These are phyloP conservation scores for Pseudogymnoascus sp. DNA, from an alignment of 2,329 filamentous ascomycete genomes.

Conservation along the genomic window DNA sequence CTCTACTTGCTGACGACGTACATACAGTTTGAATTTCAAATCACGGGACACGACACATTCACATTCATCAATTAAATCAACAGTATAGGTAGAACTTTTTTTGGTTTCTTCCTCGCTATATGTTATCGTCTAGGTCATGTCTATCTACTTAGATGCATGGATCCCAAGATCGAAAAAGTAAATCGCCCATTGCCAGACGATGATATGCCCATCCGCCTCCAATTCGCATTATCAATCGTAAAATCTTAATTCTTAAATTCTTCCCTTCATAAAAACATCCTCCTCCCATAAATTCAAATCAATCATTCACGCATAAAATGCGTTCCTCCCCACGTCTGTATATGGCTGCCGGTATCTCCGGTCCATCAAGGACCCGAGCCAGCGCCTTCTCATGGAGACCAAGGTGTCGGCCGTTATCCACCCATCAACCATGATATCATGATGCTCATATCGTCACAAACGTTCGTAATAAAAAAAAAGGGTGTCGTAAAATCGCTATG, in stretches of 20 bases:
- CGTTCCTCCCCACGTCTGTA: slow-evolving; percentile 10
- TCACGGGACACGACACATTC: not conserved
- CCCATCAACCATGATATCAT: slow-evolving; percentile 9
- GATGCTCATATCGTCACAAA: slow-evolving; percentile 12
- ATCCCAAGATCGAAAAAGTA: not conserved
- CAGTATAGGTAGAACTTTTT: not conserved
- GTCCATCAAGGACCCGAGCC: slow-evolving; percentile 6
- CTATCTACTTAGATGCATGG: slow-evolving; percentile 2
- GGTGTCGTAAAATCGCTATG: slow-evolving; percentile 11
- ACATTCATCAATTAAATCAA: not conserved
- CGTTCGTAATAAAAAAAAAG: slow-evolving; percentile 6
- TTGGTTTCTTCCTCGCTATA: slow-evolving; percentile 1
- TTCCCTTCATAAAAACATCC: slow-evolving; percentile 1
- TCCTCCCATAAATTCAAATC: slow-evolving; percentile 2
- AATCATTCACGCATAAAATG: not conserved
- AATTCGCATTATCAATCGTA: slow-evolving; percentile 5
- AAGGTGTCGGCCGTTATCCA: slow-evolving; percentile 10
- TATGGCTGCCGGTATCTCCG: not conserved
- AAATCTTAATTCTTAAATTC: slow-evolving; percentile 8
- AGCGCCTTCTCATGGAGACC: slow-evolving; percentile 1
- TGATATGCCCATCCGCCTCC: not conserved
- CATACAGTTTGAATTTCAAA: not conserved
- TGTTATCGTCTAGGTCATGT: slow-evolving; percentile 2
- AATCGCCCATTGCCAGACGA: not conserved
- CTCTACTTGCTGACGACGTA: too few species aligned